Evolutionary conservation across 306 rosid species (phyloP), one percentile per base, ranked within the genome.

Genomic region (Acmispon strigosus): DNA sequence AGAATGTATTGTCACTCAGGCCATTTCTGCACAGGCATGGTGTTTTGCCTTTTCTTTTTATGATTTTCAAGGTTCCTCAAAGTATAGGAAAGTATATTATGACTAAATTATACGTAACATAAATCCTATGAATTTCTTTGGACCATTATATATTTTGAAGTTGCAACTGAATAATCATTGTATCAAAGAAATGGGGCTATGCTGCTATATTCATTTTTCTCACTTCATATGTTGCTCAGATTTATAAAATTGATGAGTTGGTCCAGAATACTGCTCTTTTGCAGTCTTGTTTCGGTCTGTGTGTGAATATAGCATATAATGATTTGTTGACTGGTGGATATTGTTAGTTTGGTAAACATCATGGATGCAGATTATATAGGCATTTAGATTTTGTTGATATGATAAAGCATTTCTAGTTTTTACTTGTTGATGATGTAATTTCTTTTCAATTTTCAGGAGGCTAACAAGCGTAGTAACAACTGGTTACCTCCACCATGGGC

Each of bases 401-500:
- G 22, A 43, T 39, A 10, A 56, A 51, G 29, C 39, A 20, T 57
- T 75, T 39, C 62, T 12, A 24, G 73, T 7, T 27, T 18, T 62
- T 18, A 50, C 51, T 10, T 64, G 29, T 48, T 45, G 44, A 48
- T 73, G 56, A 68, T 57, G 58, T 70, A 50, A 64, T 47, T 63
- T 6, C 37, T 63, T 63, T 27, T 64, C 15, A 44, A 68, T 66
- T 79, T 79, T 63, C 90, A 92, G 98, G 92, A 89, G 76, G 96
- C 98, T 69, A 84, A 79, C 90, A 92, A 73, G 82, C 89, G 96
- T 15, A 87, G 34, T 65, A 89, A 80, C 89, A 84, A 84, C 81
- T 89, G 96, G 98, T 71, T 92, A 70, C 98, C 98, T 53, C 98
- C 98, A 67, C 98, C 98, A 56, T 92, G 98, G 98, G 98, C 98